Evolutionary conservation across 2,329 filamentous ascomycete genomes (phyloP), one percentile per base, ranked within the genome.

Genomic region (Aspergillus nomiae): DNA sequence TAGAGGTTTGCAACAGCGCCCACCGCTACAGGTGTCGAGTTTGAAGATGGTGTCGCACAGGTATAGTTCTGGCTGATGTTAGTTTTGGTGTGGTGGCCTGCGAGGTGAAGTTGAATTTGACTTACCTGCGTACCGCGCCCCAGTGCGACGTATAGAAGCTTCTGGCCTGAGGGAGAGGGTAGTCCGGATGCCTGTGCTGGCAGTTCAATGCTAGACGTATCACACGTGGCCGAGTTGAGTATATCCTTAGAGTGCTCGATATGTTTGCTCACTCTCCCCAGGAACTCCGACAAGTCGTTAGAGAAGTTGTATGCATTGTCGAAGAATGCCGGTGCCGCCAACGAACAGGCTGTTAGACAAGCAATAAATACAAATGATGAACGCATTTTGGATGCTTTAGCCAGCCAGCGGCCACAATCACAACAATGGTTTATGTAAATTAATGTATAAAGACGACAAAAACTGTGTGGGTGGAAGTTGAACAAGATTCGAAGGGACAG

Each of bases 1-100:
- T 91, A 97, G 71, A 98, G 91, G 1, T 87, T 89, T 60, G 94
- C 94, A 0, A 92, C 74, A 59, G 94, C 94, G 66, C 94, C 94
- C 56, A 83, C 78, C 21, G 89, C 83, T 11, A 82, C 83, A 16
- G 94, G 94, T 0, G 80, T 80, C 0, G 87, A 85, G 4, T 85
- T 85, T 1, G 86, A 74, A 69, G 90, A 86, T 65, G 79, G 79
- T 59, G 84, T 80, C 63, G 86, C 82, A 83, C 94, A 97, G 58
- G 92, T 96, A 83, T 97, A 98, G 85, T 97, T 97, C 81, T 97
- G 89, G 48, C 41, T 24, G n/a, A 32, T 60, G 66, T 71, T 67
- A 68, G 62, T 19, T 59, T 46, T 21, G 14, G 30, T 7, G 26
- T 32, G 12, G 12, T 30, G 30, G 9, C 14, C 26, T 12, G 26